Evolutionary conservation across 2,329 filamentous ascomycete genomes (phyloP).

Genomic region (Fusarium sp.): DNA sequence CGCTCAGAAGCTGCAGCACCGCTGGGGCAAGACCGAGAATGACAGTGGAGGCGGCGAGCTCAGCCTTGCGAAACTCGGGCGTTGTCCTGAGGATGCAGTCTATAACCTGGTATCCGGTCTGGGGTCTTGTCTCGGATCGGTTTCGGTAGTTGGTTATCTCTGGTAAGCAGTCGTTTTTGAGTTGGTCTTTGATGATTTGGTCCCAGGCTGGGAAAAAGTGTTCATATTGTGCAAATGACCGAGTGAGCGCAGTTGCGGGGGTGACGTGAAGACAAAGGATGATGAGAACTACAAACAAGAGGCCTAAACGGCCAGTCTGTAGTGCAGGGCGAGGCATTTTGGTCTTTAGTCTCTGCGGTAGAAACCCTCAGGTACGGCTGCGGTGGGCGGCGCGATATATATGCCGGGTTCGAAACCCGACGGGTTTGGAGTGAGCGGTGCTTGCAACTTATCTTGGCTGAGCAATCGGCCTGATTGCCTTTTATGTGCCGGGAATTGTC

Average conservation of each 20-base stretch:
- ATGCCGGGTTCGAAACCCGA: background rate
- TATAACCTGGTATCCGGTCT: slow-evolving; percentile 22
- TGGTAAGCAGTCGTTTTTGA: background rate
- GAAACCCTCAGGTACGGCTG: background rate
- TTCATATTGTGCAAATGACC: slow-evolving; percentile 23
- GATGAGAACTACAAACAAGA: background rate
- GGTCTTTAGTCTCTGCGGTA: background rate
- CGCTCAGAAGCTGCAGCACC: slow-evolving; percentile 31
- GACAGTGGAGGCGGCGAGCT: slow-evolving; percentile 36
- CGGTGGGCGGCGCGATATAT: background rate
- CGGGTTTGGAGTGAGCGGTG: background rate
- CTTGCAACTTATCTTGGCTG: background rate
- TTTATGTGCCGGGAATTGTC: background rate
- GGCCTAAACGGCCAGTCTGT: background rate
- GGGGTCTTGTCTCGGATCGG: background rate
- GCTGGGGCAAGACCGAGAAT: slow-evolving; percentile 36
- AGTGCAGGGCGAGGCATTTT: background rate
- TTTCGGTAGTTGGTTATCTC: slow-evolving; percentile 7
- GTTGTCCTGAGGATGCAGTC: slow-evolving; percentile 32
- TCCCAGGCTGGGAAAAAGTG: slow-evolving; percentile 38
- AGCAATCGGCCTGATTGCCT: background rate
- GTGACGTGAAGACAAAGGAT: background rate
- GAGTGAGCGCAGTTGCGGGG: background rate
- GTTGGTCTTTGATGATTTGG: background rate
- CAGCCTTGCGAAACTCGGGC: slow-evolving; percentile 40